Evolutionary conservation across 2,329 filamentous ascomycete genomes (phyloP), one percentile per base, ranked within the genome.

Genomic region (Penicillium thymicola): DNA sequence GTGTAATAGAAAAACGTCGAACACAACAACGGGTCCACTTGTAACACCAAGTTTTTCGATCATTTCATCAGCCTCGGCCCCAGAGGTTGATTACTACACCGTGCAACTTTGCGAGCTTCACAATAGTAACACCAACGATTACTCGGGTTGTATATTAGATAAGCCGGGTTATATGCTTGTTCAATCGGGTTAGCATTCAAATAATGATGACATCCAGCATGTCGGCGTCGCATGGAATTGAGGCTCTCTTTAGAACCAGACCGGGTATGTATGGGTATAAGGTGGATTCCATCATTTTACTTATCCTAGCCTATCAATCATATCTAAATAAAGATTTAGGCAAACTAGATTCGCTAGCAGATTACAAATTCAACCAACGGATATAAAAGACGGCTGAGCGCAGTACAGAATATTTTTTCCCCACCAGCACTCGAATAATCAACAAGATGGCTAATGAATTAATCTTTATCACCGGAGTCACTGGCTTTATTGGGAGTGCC

Each of bases 401-500:
- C 43, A 45, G 11, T 21, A 14, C 14, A 27, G 1, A 10, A 25
- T 16, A 2, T 16, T 21, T 30, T 9, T 4, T 30, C 27, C 41
- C 43, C 27, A 9, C 13, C 7, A 45, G 10, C 27, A 30, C 7
- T 30, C 7, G 9, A 32, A 21, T 21, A 45, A 45, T 8, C 11
- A 72, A 43, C 18, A 55, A 27, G 21, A 63, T 65, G 62, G 16
- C 59, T 13, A 16, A 25, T 2, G 53, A 32, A 28, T 47, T 68
- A 10, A 57, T 69, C 34, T 67, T 68, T 50, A 65, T 69, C 14
- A 70, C 67, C 7, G 66, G 67, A 3, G 63, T 62, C 10, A 59
- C 61, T 2, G 67, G 67, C 10, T 69, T 68, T 30, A 62, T 70
- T 42, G 67, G 67, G 5, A 65, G 63, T 5, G 58, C 58, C 27